Base-by-base conservation (phyloP, 192 early-diverging fungal genomes). In the Backusella tuberculispora region DNA sequence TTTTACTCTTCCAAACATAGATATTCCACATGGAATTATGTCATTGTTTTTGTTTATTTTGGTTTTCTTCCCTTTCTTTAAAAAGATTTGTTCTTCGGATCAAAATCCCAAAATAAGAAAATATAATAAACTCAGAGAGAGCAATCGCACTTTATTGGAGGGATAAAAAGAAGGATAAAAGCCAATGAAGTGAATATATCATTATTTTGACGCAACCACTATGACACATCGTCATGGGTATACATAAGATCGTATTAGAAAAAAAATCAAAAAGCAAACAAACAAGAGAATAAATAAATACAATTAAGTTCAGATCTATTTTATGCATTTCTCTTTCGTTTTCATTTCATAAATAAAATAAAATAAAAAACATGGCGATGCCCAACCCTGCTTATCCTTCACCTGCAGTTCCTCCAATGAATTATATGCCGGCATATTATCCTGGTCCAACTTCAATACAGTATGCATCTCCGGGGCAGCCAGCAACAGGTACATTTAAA, bases 221-320 rank as follows among this genome's bases (percentile, higher is more conserved):
- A 34, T 60, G 53, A 60, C 53, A 60, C 26, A 3, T 60, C 26
- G 21, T 60, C 53, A 60, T 60, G 53, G 53, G 53, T 26, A 24
- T 60, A 60, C 21, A 60, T 26, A 60, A 60, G 53, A 60, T 60
- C 21, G 53, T 60, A 26, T 60, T 26, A 24, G 24, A 56, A 56
- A 60, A 50, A 50, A 19, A n/a, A n/a, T n/a, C 50, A 53, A 60
- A 1, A 34, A 34, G 2, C 53, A 60, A 60, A 60, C 53, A 60
- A 60, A 60, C 53, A 26, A 60, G 9, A 21, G 50, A 56, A 60
- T 60, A 60, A 60, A 60, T 60, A 26, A 60, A 24, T 34, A 34
- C 29, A 34, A 34, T 34, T 34, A 34, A 60, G 2, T 14, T 60
- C 26, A 24, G 21, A 26, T 60, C 53, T 60, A 60, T 60, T 60